Base-by-base conservation (phyloP, 768 basidiomycete species). In the Coprinopsis cinerea region DNA sequence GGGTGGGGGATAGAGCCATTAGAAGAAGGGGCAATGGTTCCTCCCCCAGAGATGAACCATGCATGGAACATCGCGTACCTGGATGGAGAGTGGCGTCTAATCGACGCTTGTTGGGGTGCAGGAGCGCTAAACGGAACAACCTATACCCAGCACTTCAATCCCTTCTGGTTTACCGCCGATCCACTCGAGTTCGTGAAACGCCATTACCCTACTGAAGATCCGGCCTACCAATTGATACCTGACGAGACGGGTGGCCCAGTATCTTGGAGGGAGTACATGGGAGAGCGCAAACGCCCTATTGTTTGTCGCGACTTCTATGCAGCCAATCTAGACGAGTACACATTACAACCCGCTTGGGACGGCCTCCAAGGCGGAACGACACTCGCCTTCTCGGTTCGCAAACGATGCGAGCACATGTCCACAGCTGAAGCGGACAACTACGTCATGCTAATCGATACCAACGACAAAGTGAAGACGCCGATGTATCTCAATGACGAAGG, bases 81-180 rank as follows among this genome's bases (percentile, higher is more conserved):
- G 58, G 69, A 73, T 54, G 71, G 65, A 39, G 66, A 70, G 49
- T 77, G 76, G 74, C 66, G 64, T 20, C 63, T 77, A 25, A 60
- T 77, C 28, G 76, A 77, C 55, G 53, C 69, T 9, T 75, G 74
- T 56, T 77, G 76, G 74, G 76, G 74, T 15, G 68, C 74, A 22
- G 76, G 76, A n/a, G 64, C 61, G 24, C 57, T 75, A 35, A 60
- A 62, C 37, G 70, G 68, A 34, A 52, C 56, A 11, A 49, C 54
- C 3, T 76, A 69, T 58, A 57, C 60, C 20, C 59, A 64, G 42
- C 61, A 62, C 32, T 72, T 75, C 46, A 59, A 64, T 24, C 63
- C 72, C 6, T 59, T 60, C 18, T 75, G 72, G 71, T 77, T 75
- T 55, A 68, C 64, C 15, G 71, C 67, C 17, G 57, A 67, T 2